Evolutionary conservation across 768 basidiomycete species (phyloP).

Genomic region (Pseudohyphozyma bogoriensis): DNA sequence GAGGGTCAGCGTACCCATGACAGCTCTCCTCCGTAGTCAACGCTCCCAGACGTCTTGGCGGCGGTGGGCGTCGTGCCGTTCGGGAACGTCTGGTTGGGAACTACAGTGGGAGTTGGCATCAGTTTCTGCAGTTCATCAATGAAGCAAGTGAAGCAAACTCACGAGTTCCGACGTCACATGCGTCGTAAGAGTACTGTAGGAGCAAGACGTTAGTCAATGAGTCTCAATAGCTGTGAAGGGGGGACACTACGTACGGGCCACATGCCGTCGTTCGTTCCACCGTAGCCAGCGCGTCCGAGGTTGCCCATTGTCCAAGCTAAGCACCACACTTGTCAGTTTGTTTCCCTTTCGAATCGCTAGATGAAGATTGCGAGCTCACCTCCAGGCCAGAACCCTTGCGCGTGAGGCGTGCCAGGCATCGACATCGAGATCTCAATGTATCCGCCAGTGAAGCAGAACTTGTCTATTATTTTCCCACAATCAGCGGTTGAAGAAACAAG

Average conservation of each 20-base stretch:
- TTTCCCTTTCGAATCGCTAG: background rate
- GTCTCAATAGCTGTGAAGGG: background rate
- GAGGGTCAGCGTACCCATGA: conserved; percentile 22
- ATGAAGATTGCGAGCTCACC: conserved; percentile 14
- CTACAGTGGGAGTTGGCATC: too few relatives aligned
- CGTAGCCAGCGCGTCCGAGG: conserved; percentile 76
- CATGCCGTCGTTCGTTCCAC: conserved; percentile 72
- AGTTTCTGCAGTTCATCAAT: conserved; percentile 80
- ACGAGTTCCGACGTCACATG: conserved; percentile 74
- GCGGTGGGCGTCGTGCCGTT: conserved; percentile 51
- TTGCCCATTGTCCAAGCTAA: too few relatives aligned
- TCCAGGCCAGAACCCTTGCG: conserved; percentile 25
- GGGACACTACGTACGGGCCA: conserved; percentile 40
- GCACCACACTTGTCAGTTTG: background rate
- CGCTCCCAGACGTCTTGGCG: conserved; percentile 38
- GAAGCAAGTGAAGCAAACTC: too few relatives aligned
- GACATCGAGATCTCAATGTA: conserved; percentile 29
- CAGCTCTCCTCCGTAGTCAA: conserved; percentile 40
- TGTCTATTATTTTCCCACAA: conserved; percentile 27
- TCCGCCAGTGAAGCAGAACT: conserved; percentile 35
- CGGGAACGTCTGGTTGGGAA: conserved; percentile 53
- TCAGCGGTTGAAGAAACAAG: background rate
- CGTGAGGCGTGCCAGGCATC: conserved; percentile 16
- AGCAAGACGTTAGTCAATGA: conserved; percentile 6
- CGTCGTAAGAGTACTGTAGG: conserved; percentile 48